These are phyloP conservation scores for Colletotrichum sp. DNA, from an alignment of 2,329 filamentous ascomycete species.

Conservation along the genomic window DNA sequence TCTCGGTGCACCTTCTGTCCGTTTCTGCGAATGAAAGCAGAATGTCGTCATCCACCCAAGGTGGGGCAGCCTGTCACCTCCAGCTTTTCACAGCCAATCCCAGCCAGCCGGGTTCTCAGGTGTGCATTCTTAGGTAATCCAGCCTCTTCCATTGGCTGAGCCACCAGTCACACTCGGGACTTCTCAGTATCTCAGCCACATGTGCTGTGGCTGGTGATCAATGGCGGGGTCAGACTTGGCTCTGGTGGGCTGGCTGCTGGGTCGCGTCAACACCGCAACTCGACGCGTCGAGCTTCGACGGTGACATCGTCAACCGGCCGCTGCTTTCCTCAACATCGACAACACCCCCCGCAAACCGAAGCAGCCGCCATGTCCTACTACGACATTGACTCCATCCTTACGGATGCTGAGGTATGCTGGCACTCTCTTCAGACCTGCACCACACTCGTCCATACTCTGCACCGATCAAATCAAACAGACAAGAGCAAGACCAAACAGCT, in stretches of 20 bases:
- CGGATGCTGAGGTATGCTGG: conserved; percentile 74
- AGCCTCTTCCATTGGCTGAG: not conserved
- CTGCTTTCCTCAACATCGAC: not conserved
- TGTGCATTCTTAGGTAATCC: not conserved
- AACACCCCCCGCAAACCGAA: no score
- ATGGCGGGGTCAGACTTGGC: not conserved
- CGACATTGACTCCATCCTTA: conserved; percentile 83
- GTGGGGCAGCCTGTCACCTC: conserved; percentile 6
- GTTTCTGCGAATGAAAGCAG: conserved; percentile 15
- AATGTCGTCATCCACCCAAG: conserved; percentile 17
- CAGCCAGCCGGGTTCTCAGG: not conserved
- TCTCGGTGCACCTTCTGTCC: not conserved
- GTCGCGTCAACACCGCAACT: not conserved
- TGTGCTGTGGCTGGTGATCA: not conserved
- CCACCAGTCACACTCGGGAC: rapidly evolving
- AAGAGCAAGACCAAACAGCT: not conserved
- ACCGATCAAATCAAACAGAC: no score
- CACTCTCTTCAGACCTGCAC: not conserved
- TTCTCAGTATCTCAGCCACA: no score
- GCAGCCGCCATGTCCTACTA: conserved; percentile 71
- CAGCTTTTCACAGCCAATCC: not conserved
- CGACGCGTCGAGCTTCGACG: not conserved
- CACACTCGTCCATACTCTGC: not conserved
- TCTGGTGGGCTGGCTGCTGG: not conserved
- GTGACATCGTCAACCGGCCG: not conserved